Base-by-base conservation (phyloP, 2,329 filamentous ascomycete species). In the Chaetomium sp. region DNA sequence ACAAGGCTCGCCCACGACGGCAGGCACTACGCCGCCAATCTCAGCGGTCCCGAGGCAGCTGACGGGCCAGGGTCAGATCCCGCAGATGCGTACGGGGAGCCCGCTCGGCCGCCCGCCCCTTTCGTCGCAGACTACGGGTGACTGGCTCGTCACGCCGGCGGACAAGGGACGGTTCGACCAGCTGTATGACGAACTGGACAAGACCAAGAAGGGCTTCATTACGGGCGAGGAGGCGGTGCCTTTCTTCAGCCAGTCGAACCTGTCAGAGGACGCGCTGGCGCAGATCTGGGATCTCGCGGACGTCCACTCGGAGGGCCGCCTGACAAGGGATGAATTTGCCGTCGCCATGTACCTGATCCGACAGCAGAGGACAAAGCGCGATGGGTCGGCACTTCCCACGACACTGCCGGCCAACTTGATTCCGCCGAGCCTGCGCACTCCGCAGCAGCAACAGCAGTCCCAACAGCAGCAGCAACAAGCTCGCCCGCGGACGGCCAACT, bases 281-380 rank as follows among this genome's bases (percentile, higher is more conserved):
- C 89, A 95, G 65, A 95, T 99, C 61, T 99, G 94, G 94, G 94
- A 99, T 69, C 81, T 99, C 35, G 87, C 94, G 11, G 94, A 99
- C 71, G 90, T 96, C 71, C 90, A 89, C 67, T 94, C 90, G 6
- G 88, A 91, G 63, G 94, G 94, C 9, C 86, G 87, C 55, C 76
- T 99, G 55, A 91, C 81, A 47, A 84, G 83, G 64, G 94, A 99
- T 63, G 91, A 96, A 65, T 99, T 99, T 68, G 91, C 94, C 0
- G 91, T 99, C 47, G 92, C 94, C 52, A 96, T 99, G 91, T 95
- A 95, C 68, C 78, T 99, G 50, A 96, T 99, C 65, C 84, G 91
- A 59, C 89, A 95, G 69, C 91, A 96, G 69, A 82, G 91, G 53
- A 87, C 81, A 61, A 87, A 85, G 59, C 83, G 84, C 55, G 83